Evolutionary conservation across 2,329 filamentous ascomycete species (phyloP).

Genomic region (Xylaria sp.): DNA sequence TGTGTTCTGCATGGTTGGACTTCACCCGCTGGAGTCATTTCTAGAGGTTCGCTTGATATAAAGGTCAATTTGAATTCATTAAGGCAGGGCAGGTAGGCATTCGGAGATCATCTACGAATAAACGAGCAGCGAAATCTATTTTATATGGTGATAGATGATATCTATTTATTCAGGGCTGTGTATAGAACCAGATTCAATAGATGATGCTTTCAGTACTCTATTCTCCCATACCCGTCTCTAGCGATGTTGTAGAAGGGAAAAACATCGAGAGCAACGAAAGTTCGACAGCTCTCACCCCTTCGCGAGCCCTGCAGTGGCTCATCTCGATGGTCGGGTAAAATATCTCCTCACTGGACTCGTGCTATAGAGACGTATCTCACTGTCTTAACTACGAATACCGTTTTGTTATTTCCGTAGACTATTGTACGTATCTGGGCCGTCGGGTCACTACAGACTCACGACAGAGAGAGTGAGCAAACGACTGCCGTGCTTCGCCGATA

Average conservation of each 20-base stretch:
- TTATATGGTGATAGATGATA: slow-evolving; percentile 26
- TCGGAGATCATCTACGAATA: slow-evolving; percentile 19
- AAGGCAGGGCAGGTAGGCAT: slow-evolving; percentile 36
- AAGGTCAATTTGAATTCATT: slow-evolving; percentile 46
- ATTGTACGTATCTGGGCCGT: slow-evolving; percentile 44
- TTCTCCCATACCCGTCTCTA: not conserved
- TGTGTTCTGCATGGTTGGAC: slow-evolving; percentile 31
- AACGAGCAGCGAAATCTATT: slow-evolving; percentile 20
- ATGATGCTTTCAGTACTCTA: not conserved
- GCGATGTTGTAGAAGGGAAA: slow-evolving; percentile 45
- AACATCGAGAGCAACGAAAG: slow-evolving; percentile 34
- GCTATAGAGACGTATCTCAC: not conserved
- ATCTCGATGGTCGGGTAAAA: slow-evolving; percentile 40
- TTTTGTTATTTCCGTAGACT: slow-evolving; percentile 4
- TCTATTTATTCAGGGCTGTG: slow-evolving; percentile 16
- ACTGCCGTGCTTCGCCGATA: slow-evolving; percentile 43
- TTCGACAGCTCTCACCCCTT: slow-evolving; percentile 35
- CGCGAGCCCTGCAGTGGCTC: slow-evolving; percentile 31
- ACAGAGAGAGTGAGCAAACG: slow-evolving; percentile 23
- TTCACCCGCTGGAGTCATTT: slow-evolving; percentile 34
- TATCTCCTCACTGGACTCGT: slow-evolving; percentile 31
- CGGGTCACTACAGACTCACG: slow-evolving; percentile 28
- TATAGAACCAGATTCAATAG: slow-evolving; percentile 4
- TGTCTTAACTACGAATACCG: slow-evolving; percentile 26
- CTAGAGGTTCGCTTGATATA: slow-evolving; percentile 41